Conservation (phyloP, 1,284 basidiomycete genomes). For the Kwoniella shivajii region DNA sequence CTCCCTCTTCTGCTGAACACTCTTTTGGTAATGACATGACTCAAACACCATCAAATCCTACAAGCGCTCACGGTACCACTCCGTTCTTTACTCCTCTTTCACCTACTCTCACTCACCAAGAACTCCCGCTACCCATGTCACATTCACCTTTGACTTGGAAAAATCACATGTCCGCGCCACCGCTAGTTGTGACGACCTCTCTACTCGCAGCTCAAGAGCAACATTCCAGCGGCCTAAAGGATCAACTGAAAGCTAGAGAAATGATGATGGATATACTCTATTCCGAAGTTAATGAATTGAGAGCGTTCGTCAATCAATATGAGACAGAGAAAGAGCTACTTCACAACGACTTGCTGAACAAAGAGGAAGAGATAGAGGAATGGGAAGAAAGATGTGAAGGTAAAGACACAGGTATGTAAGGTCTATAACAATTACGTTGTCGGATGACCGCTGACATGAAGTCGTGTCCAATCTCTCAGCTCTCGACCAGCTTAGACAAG, state of each 20-base stretch:
- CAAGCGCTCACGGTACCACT: not conserved
- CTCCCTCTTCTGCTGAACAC: constrained; percentile 4
- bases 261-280: constrained; percentile 21
- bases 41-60: not conserved
- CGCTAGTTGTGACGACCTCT: constrained; percentile 13
- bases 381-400: constrained; percentile 7
- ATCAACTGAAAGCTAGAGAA: constrained; percentile 21
- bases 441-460: not conserved
- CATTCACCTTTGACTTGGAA: not conserved
- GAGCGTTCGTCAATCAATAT: not conserved
- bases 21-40: not conserved
- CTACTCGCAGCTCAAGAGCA: constrained; percentile 27
- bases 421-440: not conserved
- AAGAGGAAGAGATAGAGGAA: constrained; percentile 13
- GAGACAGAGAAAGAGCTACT: constrained; percentile 12
- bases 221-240: constrained; percentile 20
- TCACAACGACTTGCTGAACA: not conserved
- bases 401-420: constrained; percentile 8
- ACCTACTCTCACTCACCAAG: constrained; percentile 2
- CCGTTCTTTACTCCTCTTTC: constrained; percentile 10
- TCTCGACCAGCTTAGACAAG: constrained; percentile 24
- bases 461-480: constrained; percentile 11
- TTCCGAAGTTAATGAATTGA: constrained; percentile 17
- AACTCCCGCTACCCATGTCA: constrained; percentile 11
- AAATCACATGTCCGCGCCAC: constrained; percentile 28